Base-by-base conservation (phyloP, 345 rosid species). In the Boechera divaricarpa region DNA sequence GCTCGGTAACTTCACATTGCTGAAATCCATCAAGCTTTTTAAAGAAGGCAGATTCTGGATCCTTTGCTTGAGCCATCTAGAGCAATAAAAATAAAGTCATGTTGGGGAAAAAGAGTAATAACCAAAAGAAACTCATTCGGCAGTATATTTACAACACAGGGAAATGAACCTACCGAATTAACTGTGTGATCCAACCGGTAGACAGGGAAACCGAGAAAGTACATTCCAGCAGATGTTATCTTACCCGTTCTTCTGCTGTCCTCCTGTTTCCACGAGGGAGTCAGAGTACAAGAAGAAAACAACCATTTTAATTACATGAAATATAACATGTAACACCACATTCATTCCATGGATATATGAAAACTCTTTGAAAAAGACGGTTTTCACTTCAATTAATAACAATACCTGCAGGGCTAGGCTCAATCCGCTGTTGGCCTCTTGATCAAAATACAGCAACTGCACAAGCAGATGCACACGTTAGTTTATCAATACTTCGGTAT, bases 121-220 rank as follows among this genome's bases (percentile, higher is more conserved):
- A 48, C 28, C 29, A 72, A 47, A 36, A 41, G 63, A 77, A 62
- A 70, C 70, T 74, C 38, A 72, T 35, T 6, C 1, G 1, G 12
- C 26, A 49, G 61, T 7, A 38, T 64, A 78, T 24, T 21, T 41
- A 32, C 41, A 33, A 78, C 18, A 54, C 31, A 15, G 36, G 36
- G 60, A 41, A 59, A 70, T 49, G 54, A 78, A 76, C 93, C 79
- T 70, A 96, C 99, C 70, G 87, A 86, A 83, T 87, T 88, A 74
- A 78, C 84, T 36, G 91, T 84, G 66, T 87, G 97, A 82, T 96
- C 98, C 72, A 91, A 82, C 62, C 89, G 90, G 79, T 96, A 96
- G 64, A 93, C 97, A 39, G 99, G 97, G 70, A 93, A 96, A 59
- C 97, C 91, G 55, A 96, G 93, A 82, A 96, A 96, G 86, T 88